phyloP scores from a whole-genome alignment of 768 basidiomycete species.

The Boletellus ananas region DNA sequence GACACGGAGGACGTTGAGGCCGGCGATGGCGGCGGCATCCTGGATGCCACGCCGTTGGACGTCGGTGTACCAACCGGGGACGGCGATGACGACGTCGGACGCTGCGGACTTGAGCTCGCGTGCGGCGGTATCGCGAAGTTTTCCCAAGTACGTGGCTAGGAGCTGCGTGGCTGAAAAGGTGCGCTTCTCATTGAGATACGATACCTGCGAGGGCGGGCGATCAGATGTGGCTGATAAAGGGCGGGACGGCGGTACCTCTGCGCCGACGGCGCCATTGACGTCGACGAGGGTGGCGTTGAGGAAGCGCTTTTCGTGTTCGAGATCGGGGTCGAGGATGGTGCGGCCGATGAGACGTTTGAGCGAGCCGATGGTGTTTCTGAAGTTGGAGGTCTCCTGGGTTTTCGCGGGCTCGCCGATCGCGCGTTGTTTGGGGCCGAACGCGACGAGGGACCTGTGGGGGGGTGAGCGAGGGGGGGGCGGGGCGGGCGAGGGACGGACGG shows the following conservation, averaged over 20 bases:
- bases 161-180: slow-evolving; percentile 88
- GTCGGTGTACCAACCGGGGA: slow-evolving; percentile 97
- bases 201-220: slow-evolving; percentile 52
- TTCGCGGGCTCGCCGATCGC: slow-evolving; percentile 93
- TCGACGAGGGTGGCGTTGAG: slow-evolving; percentile 86
- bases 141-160: slow-evolving; percentile 85
- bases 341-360: slow-evolving; percentile 90
- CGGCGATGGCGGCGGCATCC: slow-evolving; percentile 86
- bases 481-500: slow-evolving; percentile 58
- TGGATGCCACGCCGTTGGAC: slow-evolving; percentile 85
- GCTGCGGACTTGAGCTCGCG: slow-evolving; percentile 83
- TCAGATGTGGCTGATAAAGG: slow-evolving; percentile 12
- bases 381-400: slow-evolving; percentile 97
- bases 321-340: slow-evolving; percentile 73
- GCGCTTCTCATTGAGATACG: slow-evolving; percentile 78
- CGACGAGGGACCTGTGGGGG: slow-evolving; percentile 76
- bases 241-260: slow-evolving; percentile 52
- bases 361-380: slow-evolving; percentile 93
- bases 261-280: slow-evolving; percentile 76
- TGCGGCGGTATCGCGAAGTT: slow-evolving; percentile 83
- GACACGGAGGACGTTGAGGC: slow-evolving; percentile 86
- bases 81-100: slow-evolving; percentile 90
- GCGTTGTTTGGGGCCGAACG: slow-evolving; percentile 89
- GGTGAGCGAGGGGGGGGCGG: neutral
- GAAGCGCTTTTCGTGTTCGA: slow-evolving; percentile 86